Base-by-base conservation (phyloP, 2,329 filamentous ascomycete genomes). In the Shiraia sp. region DNA sequence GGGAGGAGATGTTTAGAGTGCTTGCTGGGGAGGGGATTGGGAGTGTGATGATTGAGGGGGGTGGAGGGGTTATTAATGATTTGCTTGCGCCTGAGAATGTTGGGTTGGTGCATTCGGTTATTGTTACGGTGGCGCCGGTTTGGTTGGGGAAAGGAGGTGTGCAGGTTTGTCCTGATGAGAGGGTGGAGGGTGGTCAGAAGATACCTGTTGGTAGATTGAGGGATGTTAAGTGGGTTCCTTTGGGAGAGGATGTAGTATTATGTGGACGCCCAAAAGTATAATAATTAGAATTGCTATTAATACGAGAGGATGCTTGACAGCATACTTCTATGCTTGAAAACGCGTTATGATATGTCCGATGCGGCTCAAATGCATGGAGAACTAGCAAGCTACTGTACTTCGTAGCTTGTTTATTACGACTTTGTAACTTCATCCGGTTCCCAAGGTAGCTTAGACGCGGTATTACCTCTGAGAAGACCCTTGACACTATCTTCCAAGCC, bases 31-130 rank as follows among this genome's bases (percentile, higher is more conserved):
- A 87, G 54, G 83, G 83, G 1, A 72, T 96, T 31, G 69, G 71
- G 37, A 96, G 90, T 63, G 76, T 96, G 43, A 96, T 96, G 92
- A 79, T 97, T 34, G 92, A 97, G 68, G 92, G 92, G 0, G 92
- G 92, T 9, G 91, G 81, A 0, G 75, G 77, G 9, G 83, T 96
- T 24, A 89, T 97, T 63, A 95, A 93, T 63, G 81, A 86, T 26
- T 71, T 97, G 13, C 75, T 97, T n/a, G 75, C 79, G 27, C 75
- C 80, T 2, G 72, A 74, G 19, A 81, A 83, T 57, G 74, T 81
- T 12, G 57, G 66, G n/a, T 72, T 90, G 7, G 76, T 95, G 29
- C 80, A 89, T 61, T 86, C 86, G 2, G 84, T 96, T 34, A 87
- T 97, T 57, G 78, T 96, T 43, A 96, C 92, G 0, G 83, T 96